phyloP scores from a whole-genome alignment of 352 stramenopile genomes.

The Globisporangium nagaii region DNA sequence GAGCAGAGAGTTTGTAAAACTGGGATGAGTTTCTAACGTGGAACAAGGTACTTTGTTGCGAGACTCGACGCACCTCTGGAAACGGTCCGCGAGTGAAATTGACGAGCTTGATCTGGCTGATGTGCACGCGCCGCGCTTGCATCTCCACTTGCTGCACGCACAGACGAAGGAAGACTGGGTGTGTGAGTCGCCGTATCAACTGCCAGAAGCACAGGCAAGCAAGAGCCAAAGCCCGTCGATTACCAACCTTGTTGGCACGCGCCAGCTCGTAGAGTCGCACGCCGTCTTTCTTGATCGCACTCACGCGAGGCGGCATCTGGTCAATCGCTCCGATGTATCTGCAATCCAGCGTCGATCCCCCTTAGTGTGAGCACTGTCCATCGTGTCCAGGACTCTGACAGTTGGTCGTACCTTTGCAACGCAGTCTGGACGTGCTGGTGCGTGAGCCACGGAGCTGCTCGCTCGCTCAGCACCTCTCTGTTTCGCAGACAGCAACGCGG shows the following conservation, averaged over 20 bases:
- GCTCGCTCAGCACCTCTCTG: constrained; percentile 46
- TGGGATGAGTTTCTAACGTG: background rate
- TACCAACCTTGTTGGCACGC: constrained; percentile 54
- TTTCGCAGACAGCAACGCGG: background rate
- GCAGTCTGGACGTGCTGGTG: constrained; percentile 23
- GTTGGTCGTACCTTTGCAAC: constrained; percentile 32
- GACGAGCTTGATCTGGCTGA: constrained; percentile 53
- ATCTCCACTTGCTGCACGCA: constrained; percentile 44
- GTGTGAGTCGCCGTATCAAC: background rate
- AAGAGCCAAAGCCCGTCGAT: no score
- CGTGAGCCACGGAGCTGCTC: constrained; percentile 51
- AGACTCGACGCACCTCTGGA: constrained; percentile 39
- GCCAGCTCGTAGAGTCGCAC: constrained; percentile 76
- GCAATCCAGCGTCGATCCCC: background rate
- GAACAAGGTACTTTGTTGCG: background rate
- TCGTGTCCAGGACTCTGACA: background rate
- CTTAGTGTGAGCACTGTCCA: background rate
- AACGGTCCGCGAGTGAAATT: constrained; percentile 46
- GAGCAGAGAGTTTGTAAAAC: background rate
- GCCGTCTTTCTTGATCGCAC: constrained; percentile 74
- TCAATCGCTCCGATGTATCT: constrained; percentile 77
- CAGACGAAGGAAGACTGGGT: constrained; percentile 3
- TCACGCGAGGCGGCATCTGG: constrained; percentile 72
- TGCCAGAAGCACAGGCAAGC: no score
- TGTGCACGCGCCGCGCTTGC: constrained; percentile 48